Conservation (phyloP, 495 filamentous ascomycete species). For the Cercophora sp. region DNA sequence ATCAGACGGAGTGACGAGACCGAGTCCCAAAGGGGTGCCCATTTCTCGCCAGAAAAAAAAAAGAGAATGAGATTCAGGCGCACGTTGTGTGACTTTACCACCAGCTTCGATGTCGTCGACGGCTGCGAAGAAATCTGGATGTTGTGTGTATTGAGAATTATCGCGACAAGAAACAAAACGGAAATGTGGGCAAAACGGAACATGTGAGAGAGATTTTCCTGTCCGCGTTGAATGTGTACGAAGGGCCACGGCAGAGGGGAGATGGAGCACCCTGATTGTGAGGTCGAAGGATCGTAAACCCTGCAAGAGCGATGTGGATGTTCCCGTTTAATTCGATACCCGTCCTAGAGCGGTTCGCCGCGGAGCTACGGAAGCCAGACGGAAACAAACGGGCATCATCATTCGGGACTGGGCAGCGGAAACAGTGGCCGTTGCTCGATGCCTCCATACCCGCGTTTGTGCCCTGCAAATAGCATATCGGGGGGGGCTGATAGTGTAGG, state of each 20-base stretch:
- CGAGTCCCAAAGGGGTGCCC: background rate
- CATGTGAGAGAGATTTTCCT: too few species aligned
- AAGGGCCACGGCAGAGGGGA: conserved; percentile 4
- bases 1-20: background rate
- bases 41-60: background rate
- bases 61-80: background rate
- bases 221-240: background rate
- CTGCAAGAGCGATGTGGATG: conserved; percentile 9
- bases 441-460: background rate
- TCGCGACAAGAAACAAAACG: too few species aligned
- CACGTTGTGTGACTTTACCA: too few species aligned
- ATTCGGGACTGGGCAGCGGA: background rate
- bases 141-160: too few species aligned
- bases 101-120: too few species aligned
- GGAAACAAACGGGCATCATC: background rate
- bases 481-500: background rate
- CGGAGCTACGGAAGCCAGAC: background rate
- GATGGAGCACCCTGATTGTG: conserved; percentile 15
- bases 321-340: conserved; percentile 24
- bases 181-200: too few species aligned
- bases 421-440: background rate
- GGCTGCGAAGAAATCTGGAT: too few species aligned
- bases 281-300: conserved; percentile 21
- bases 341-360: background rate
- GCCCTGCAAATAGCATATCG: conserved; percentile 8